Base-by-base conservation (phyloP, 2,329 filamentous ascomycete species). In the Fusarium transvaalense region DNA sequence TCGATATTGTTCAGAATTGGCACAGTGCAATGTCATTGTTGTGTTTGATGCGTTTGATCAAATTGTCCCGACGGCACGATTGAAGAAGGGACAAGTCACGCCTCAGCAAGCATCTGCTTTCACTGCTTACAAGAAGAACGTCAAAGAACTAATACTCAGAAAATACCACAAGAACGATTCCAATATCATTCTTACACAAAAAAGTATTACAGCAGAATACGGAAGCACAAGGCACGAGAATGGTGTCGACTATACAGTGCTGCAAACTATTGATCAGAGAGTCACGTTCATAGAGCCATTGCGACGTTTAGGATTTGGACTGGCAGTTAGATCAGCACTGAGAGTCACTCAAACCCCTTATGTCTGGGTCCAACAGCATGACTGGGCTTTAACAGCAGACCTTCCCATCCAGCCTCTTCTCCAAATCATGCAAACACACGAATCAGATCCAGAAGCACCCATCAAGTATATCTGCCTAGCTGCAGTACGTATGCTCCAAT, bases 351-450 rank as follows among this genome's bases (percentile, higher is more conserved):
- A 75, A 14, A 87, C 85, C 2, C 82, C 83, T 0, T 85, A 85
- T 45, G 84, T 86, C 17, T 88, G 85, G 85, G 75, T 88, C 0
- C 85, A 87, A 64, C 85, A 88, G 74, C 85, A 88, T 69, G 85
- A 88, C 74, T 88, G 85, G 85, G 77, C 80, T 8, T 74, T 88
- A 0, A 77, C 81, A 17, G 74, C 79, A 3, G 75, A 81, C 46
- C 78, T 88, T 5, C 85, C 85, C 1, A 61, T 86, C 4, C 59
- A 67, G 2, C 68, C 80, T 2, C 72, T 87, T 15, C 69, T 88
- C 3, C 74, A 80, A 3, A 76, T 84, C 38, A 87, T 88, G 85
- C 71, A 71, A 51, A 64, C 71, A 2, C 76, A 80, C 2, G 74
- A 79, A 32, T 56, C 62, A 0, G 71, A 76, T 1, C 56, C 61